phyloP scores from a whole-genome alignment of 768 basidiomycete genomes.

The Macrolepiota albuminosa region DNA sequence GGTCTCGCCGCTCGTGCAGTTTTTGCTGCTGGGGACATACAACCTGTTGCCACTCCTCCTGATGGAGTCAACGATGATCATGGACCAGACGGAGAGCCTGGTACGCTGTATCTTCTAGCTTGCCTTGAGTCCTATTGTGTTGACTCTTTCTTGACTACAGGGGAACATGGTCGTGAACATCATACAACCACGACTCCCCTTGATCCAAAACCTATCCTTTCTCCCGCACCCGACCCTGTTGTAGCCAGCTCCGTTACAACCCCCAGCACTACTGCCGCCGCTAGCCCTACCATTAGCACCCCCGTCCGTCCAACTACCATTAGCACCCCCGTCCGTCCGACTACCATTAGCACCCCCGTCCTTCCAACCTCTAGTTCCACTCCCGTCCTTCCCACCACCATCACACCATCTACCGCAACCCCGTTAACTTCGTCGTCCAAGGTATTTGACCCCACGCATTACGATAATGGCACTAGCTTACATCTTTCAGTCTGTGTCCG shows the following conservation, averaged over 20 bases:
- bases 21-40: background rate
- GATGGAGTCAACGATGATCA: no score
- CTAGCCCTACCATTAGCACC: no score
- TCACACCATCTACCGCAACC: background rate
- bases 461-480: background rate
- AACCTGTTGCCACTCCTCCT: background rate
- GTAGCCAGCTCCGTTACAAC: background rate
- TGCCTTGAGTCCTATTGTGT: no score
- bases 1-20: conserved; percentile 9
- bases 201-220: background rate
- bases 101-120: background rate
- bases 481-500: background rate
- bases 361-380: background rate
- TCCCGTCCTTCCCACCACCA: background rate
- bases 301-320: no score
- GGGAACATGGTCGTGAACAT: background rate
- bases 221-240: background rate
- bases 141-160: background rate
- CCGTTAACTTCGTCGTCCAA: background rate
- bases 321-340: background rate
- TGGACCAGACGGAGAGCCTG: no score
- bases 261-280: background rate
- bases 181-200: background rate
- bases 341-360: background rate
- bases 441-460: background rate